Conservation (phyloP, 2,329 filamentous ascomycete genomes). For the Fusarium longipes region DNA sequence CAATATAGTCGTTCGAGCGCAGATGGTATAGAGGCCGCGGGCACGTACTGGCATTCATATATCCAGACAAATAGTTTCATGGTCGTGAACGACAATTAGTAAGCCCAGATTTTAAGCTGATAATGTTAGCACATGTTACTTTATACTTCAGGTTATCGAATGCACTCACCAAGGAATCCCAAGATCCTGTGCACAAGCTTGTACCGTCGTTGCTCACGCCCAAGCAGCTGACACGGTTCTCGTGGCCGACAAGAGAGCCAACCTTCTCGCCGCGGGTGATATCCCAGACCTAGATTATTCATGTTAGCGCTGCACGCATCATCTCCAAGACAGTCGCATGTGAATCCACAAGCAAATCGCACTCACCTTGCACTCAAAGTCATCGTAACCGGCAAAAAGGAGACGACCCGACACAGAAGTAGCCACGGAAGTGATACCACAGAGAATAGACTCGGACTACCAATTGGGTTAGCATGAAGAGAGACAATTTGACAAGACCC, state of each 20-base stretch:
- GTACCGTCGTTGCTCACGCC: conserved; percentile 99
- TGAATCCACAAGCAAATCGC: background rate
- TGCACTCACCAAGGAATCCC: conserved; percentile 92
- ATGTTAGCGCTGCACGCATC: conserved; percentile 17
- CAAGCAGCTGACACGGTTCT: conserved; percentile 98
- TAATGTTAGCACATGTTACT: conserved; percentile 20
- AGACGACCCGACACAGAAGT: conserved; percentile 96
- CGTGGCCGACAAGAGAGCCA: conserved; percentile 94
- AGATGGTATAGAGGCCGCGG: conserved; percentile 45
- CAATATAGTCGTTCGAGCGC: conserved; percentile 49
- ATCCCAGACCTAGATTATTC: conserved; percentile 86
- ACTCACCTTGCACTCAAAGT: conserved; percentile 98
- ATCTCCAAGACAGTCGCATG: background rate
- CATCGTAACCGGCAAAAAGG: conserved; percentile 96
- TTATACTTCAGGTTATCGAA: background rate
- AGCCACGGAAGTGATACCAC: conserved; percentile 97
- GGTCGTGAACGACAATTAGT: conserved; percentile 60
- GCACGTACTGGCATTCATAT: conserved; percentile 47
- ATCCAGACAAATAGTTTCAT: conserved; percentile 47
- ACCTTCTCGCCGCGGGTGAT: conserved; percentile 96
- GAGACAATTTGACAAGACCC: conserved; percentile 16
- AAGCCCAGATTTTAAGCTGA: conserved; percentile 89
- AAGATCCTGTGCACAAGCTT: conserved; percentile 98
- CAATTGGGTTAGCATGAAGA: conserved; percentile 33
- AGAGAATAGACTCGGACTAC: conserved; percentile 95